Evolutionary conservation across 768 basidiomycete genomes (phyloP).

Genomic region (Boletus rubropictus): DNA sequence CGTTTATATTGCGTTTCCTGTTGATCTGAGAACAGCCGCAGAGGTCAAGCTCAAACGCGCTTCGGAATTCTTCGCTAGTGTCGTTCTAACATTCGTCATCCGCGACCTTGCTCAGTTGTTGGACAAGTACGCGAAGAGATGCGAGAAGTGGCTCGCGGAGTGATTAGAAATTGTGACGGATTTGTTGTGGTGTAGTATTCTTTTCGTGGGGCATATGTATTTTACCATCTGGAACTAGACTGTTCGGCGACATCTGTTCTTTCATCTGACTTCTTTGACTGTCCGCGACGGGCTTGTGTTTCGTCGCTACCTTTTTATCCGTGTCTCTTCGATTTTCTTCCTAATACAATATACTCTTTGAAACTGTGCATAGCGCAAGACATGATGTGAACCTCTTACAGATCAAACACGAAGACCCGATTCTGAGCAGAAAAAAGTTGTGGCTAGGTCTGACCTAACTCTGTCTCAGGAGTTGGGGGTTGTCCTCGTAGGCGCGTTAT

Average conservation of each 20-base stretch:
- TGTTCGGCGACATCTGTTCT: conserved; percentile 27
- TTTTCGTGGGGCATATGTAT: conserved; percentile 28
- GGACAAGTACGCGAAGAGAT: conserved; percentile 92
- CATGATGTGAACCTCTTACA: conserved; percentile 1
- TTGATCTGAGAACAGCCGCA: conserved; percentile 54
- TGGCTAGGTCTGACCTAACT: conserved; percentile 17
- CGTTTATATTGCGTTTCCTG: conserved; percentile 65
- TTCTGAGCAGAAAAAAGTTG: neutral
- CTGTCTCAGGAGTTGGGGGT: conserved; percentile 50
- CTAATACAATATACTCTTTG: conserved; percentile 24
- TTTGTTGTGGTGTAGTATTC: conserved; percentile 25
- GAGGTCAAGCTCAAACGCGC: conserved; percentile 73
- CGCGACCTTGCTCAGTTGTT: conserved; percentile 79
- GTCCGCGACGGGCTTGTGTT: conserved; percentile 13
- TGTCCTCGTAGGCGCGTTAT: conserved; percentile 54
- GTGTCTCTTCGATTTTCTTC: conserved; percentile 16
- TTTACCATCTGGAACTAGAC: conserved; percentile 33
- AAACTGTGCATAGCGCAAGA: conserved; percentile 16
- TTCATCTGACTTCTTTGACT: conserved; percentile 21
- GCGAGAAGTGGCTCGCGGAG: conserved; percentile 88
- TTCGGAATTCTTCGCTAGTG: conserved; percentile 89
- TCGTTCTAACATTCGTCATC: conserved; percentile 85
- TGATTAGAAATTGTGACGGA: conserved; percentile 33
- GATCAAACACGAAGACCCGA: conserved; percentile 1
- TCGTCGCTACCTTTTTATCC: conserved; percentile 6